Percentiles rank a stretch among this genome's conserved stretches.
Conservation (phyloP, 768 basidiomycete species). For the Ramaria sp. region DNA sequence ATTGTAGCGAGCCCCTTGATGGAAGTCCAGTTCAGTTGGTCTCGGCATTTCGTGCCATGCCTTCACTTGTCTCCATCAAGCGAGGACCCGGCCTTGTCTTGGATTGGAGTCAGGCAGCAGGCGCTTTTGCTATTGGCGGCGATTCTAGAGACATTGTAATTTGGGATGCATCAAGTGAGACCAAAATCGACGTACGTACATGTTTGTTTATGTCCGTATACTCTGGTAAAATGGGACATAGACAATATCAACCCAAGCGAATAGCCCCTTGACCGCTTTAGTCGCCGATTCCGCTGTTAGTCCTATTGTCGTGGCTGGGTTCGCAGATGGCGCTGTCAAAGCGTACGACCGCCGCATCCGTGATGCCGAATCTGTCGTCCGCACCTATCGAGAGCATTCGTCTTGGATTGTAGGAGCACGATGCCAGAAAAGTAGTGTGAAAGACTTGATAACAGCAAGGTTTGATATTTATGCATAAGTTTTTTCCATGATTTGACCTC, state of each 20-base stretch:
- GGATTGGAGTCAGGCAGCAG: slow-evolving; percentile 89
- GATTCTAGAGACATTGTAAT: slow-evolving; percentile 82
- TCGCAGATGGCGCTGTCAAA: slow-evolving; percentile 84
- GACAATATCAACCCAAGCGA: slow-evolving; percentile 85
- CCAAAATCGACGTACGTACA: slow-evolving; percentile 50
- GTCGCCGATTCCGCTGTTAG: slow-evolving; percentile 66
- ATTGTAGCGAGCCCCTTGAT: slow-evolving; percentile 64
- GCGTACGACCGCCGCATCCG: slow-evolving; percentile 87
- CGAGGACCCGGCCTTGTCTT: slow-evolving; percentile 78
- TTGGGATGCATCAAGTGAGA: slow-evolving; percentile 94
- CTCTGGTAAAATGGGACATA: slow-evolving; percentile 20
- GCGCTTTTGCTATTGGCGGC: slow-evolving; percentile 80
- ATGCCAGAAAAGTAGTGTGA: slow-evolving; percentile 60
- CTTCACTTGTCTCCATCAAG: slow-evolving; percentile 32
- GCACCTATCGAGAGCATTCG: slow-evolving; percentile 64
- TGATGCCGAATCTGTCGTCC: slow-evolving; percentile 73
- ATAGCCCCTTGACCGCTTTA: slow-evolving; percentile 82
- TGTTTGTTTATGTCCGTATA: background rate
- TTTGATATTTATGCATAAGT: slow-evolving; percentile 23
- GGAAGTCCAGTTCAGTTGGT: slow-evolving; percentile 80
- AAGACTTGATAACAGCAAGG: slow-evolving; percentile 82
- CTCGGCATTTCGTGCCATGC: slow-evolving; percentile 82
- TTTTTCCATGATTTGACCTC: background rate
- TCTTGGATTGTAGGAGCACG: slow-evolving; percentile 89
- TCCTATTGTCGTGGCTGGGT: slow-evolving; percentile 78